These are phyloP conservation scores for Bryum argenteum DNA, from an alignment of 225 moss, liverwort and hornwort genomes.

Conservation along the genomic window DNA sequence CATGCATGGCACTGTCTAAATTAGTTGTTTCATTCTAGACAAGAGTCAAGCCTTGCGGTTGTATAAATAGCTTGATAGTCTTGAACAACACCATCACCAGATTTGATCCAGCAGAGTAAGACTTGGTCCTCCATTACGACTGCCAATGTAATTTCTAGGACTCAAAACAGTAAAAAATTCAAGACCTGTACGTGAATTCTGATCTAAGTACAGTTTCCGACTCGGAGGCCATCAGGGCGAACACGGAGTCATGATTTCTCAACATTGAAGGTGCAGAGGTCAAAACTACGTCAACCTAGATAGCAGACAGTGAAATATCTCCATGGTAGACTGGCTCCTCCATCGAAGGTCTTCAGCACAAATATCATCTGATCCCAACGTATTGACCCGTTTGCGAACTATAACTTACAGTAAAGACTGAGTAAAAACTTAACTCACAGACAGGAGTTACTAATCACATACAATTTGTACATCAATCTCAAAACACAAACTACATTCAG, in stretches of 20 bases:
- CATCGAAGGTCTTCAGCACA: background rate
- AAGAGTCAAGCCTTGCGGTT: slow-evolving; percentile 1
- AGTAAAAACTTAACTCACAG: background rate
- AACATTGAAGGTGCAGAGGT: background rate
- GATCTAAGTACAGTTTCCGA: slow-evolving; percentile 1
- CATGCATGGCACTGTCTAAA: background rate
- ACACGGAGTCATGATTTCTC: slow-evolving; percentile 16
- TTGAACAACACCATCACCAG: slow-evolving; percentile 4
- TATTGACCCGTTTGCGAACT: slow-evolving; percentile 7
- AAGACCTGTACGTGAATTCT: background rate
- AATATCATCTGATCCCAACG: slow-evolving; percentile 4
- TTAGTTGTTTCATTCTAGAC: background rate
- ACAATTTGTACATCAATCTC: background rate
- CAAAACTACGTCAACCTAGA: slow-evolving; percentile 4
- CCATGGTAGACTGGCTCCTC: slow-evolving; percentile 15
- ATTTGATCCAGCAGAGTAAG: slow-evolving; percentile 10
- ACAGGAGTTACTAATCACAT: slow-evolving; percentile 5
- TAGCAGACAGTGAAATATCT: background rate
- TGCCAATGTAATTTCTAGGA: slow-evolving; percentile 2
- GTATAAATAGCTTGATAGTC: slow-evolving; percentile 4
- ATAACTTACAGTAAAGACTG: background rate
- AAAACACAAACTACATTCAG: background rate
- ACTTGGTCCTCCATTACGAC: background rate
- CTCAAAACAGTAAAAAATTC: background rate
- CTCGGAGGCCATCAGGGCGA: slow-evolving; percentile 4